Percentiles rank a stretch among this genome's conserved stretches.
These are phyloP conservation scores for Barnettozyma sucrosica DNA, from an alignment of 805 yeast species.

Conservation along the genomic window DNA sequence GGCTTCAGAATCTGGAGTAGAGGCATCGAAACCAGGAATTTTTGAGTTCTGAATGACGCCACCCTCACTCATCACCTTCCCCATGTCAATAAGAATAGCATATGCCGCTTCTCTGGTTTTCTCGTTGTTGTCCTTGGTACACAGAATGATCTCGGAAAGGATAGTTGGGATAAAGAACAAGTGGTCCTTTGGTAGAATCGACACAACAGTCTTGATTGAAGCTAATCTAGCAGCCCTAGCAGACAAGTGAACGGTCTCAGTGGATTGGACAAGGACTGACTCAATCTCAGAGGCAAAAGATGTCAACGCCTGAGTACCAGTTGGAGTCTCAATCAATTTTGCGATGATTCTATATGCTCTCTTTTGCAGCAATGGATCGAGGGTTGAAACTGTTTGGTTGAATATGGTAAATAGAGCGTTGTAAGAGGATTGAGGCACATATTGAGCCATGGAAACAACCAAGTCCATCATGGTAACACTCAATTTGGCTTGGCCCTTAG, in stretches of 20 bases:
- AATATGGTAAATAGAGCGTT: constrained; percentile 75
- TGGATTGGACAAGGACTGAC: constrained; percentile 49
- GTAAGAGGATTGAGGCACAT: constrained; percentile 66
- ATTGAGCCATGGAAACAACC: constrained; percentile 79
- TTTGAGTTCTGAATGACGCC: constrained; percentile 60
- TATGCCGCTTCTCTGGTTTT: constrained; percentile 82
- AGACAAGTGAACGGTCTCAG: constrained; percentile 55
- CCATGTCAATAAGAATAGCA: constrained; percentile 72
- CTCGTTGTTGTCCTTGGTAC: constrained; percentile 90
- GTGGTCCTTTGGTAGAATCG: constrained; percentile 56
- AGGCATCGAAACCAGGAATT: constrained; percentile 61
- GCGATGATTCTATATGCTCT: constrained; percentile 79
- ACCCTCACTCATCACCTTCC: constrained; percentile 60
- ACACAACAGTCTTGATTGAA: constrained; percentile 57
- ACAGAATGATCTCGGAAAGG: constrained; percentile 81
- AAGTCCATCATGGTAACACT: constrained; percentile 89
- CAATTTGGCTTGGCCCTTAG: constrained; percentile 39
- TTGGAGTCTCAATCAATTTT: constrained; percentile 61
- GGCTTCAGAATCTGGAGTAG: constrained; percentile 59
- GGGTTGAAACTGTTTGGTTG: constrained; percentile 52
- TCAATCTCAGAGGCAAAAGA: constrained; percentile 54
- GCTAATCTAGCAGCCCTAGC: constrained; percentile 77
- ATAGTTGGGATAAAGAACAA: constrained; percentile 75
- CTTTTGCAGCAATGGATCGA: constrained; percentile 73
- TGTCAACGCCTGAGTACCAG: constrained; percentile 50